Evolutionary conservation across 176 grass and related monocot genomes (phyloP).

Genomic region (Eremochloa ophiuroides): DNA sequence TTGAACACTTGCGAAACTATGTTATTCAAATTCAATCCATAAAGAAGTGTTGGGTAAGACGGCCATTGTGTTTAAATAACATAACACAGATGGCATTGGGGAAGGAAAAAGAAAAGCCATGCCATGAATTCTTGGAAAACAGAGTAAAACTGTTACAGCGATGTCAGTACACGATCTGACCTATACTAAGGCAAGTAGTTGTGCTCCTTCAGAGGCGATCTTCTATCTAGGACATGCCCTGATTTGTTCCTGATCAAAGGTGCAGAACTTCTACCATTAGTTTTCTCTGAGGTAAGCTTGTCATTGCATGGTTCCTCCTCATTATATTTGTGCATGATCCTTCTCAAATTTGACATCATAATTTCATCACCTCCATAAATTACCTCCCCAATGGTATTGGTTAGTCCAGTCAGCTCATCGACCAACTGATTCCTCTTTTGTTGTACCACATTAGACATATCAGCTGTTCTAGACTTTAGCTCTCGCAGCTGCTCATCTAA

Average conservation of each 20-base stretch:
- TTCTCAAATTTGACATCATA: constrained; percentile 38
- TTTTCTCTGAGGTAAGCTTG: constrained; percentile 9
- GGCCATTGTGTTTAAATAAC: constrained; percentile 37
- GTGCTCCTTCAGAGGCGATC: constrained; percentile 61
- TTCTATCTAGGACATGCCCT: constrained; percentile 32
- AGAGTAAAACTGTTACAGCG: constrained; percentile 30
- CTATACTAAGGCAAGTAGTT: constrained; percentile 45
- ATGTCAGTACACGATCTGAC: constrained; percentile 30
- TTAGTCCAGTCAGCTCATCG: constrained; percentile 36
- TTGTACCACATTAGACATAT: constrained; percentile 5
- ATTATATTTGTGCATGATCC: constrained; percentile 41
- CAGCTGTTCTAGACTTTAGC: constrained; percentile 31
- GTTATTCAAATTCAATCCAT: background rate
- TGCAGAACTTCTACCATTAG: background rate
- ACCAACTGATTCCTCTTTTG: constrained; percentile 48
- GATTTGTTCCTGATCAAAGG: constrained; percentile 42
- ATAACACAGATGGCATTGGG: constrained; percentile 20
- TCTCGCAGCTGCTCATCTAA: constrained; percentile 39
- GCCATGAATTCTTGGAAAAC: background rate
- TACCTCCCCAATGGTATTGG: constrained; percentile 31
- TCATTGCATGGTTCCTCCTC: constrained; percentile 22
- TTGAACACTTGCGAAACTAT: constrained; percentile 1
- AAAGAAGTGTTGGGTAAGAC: constrained; percentile 10
- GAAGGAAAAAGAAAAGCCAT: background rate
- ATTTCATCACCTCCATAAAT: constrained; percentile 34